Conservation (phyloP, 169 alveolate species). For the Neospora caninum region DNA sequence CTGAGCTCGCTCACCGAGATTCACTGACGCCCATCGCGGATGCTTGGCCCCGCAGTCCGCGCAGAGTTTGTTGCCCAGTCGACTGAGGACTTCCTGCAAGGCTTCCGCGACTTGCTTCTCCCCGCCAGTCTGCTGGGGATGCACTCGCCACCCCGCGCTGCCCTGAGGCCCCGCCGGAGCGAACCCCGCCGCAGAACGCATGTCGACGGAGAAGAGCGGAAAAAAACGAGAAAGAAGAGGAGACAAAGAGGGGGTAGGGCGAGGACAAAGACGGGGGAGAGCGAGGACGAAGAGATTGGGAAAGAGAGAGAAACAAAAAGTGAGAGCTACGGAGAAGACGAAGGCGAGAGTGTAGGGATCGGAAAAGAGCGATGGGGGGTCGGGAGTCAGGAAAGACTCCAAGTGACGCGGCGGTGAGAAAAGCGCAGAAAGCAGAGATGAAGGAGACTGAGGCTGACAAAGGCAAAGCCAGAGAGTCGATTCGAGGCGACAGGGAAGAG, state of each 20-base stretch:
- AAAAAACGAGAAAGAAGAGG: neutral
- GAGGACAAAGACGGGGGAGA: neutral
- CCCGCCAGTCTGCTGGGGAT: neutral
- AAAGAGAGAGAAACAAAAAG: neutral
- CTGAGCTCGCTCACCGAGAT: conserved; percentile 73
- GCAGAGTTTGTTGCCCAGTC: conserved; percentile 73
- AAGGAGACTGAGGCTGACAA: neutral
- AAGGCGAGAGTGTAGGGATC: no score
- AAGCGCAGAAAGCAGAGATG: neutral
- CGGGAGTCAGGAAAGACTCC: no score
- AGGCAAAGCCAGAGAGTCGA: neutral
- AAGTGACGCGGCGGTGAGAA: neutral
- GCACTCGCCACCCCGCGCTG: neutral
- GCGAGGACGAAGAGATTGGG: neutral
- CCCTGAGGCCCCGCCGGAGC: neutral
- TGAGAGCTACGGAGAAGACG: neutral
- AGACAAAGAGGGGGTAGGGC: neutral
- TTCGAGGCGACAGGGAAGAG: no score
- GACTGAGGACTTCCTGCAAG: conserved; percentile 41
- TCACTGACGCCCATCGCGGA: conserved; percentile 97
- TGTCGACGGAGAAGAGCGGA: neutral
- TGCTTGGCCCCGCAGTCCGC: conserved; percentile 95
- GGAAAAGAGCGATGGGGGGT: no score
- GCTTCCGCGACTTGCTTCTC: conserved; percentile 13
- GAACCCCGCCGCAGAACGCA: neutral